phyloP scores from a whole-genome alignment of 495 filamentous ascomycete species.

The Trichoderma parareesei region DNA sequence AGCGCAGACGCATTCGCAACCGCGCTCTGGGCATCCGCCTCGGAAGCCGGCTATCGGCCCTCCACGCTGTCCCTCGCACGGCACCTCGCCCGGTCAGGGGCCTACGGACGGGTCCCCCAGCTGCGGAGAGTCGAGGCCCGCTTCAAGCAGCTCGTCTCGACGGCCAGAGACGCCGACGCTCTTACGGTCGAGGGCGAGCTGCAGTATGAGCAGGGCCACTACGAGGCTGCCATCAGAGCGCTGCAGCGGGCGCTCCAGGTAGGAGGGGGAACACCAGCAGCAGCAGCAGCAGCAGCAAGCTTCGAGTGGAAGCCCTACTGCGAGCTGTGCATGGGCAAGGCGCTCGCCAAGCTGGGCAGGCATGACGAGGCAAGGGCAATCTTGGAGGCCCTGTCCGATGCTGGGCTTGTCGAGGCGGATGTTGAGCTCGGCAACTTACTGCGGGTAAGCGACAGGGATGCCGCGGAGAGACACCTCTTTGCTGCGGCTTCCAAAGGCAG shows the following conservation, averaged over 20 bases:
- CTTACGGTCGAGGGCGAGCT: conserved; percentile 10
- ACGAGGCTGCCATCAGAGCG: not conserved
- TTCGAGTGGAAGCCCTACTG: conserved; percentile 12
- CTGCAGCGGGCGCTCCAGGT: conserved; percentile 7
- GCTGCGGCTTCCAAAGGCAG: not conserved
- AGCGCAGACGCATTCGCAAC: conserved; percentile 1
- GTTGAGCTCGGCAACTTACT: conserved; percentile 5
- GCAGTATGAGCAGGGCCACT: not conserved
- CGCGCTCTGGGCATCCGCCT: conserved; percentile 11
- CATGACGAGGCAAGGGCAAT: conserved; percentile 1
- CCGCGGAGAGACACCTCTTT: not conserved
- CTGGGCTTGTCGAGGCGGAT: not conserved
- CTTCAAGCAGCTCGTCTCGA: conserved; percentile 2
- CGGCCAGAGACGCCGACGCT: conserved; percentile 8
- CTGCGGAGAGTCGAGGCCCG: not conserved
- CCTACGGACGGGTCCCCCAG: conserved; percentile 2
- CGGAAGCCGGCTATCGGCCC: not conserved
- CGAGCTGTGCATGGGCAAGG: conserved; percentile 8
- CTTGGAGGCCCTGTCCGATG: not conserved
- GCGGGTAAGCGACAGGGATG: conserved; percentile 8
- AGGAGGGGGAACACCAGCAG: too few relatives aligned
- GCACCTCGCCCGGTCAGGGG: not conserved
- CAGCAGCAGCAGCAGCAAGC: not conserved
- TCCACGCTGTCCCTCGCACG: not conserved
- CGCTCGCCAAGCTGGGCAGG: not conserved